Base-by-base conservation (phyloP, 2,329 filamentous ascomycete species). In the Tolypocladium album region DNA sequence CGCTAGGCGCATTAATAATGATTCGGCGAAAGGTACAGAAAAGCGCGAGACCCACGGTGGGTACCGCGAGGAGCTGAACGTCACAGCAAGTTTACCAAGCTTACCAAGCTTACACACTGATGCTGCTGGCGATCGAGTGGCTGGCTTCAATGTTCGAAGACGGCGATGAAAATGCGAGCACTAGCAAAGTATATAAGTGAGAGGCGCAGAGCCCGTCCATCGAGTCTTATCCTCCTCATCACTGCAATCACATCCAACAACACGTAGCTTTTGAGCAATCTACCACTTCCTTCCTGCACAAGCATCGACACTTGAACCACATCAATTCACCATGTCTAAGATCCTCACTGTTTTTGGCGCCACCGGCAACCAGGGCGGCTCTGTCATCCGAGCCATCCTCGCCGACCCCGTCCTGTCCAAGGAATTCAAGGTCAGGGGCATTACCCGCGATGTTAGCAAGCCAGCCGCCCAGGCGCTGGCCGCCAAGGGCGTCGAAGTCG, bases 361-460 rank as follows among this genome's bases (percentile, higher is more conserved):
- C 58, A 80, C 79, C 3, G 79, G 78, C 60, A 74, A 75, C 62
- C 79, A 82, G 66, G 80, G 79, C 50, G 75, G 75, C 42, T 79
- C 78, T 38, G 76, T 82, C 38, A 71, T 80, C 59, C 62, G 67
- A 3, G 69, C 71, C 58, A 72, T 82, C 62, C 76, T 82, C 61
- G 72, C 71, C 58, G 76, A 82, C 70, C 66, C 79, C 3, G 67
- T 65, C n/a, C 72, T 80, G 20, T 76, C 73, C 43, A 70, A 74
- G 38, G 68, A 75, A 55, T 81, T 75, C 70, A 71, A 69, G 34
- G 70, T 82, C 55, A 76, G 78, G 2, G 79, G 72, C 55, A 69
- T 82, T 60, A 82, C 79, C 4, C 75, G 79, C n/a, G 73, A 79
- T 66, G 65, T 69, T 1, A 68, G 67, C 34, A 78, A 78, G 63